Evolutionary conservation across 768 basidiomycete genomes (phyloP), one percentile per base, ranked within the genome.

Genomic region (Suillus luteus): DNA sequence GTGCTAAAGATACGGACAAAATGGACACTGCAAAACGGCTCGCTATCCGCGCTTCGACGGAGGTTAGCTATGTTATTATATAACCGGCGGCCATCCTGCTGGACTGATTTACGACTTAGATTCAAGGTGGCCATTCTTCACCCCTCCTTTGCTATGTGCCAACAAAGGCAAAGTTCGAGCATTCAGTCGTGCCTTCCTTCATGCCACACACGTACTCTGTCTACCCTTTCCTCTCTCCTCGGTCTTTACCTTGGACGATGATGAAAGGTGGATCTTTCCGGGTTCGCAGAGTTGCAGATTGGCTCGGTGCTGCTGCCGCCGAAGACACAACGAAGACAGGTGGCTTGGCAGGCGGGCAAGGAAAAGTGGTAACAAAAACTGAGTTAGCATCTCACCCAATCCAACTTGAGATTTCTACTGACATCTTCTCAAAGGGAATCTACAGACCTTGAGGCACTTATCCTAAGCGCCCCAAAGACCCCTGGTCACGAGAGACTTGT

Each of bases 161-260:
- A n/a, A 75, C 75, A 24, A 62, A 65, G 12, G 58, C 69, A 38
- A 71, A 69, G n/a, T 70, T 59, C 24, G 65, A 68, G 11, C 71
- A 70, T 2, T 72, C 75, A 3, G 55, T 73, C 44, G 68, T 67
- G 44, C 38, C 70, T n/a, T 63, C 71, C 5, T 59, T 74, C n/a
- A 77, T 77, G 55, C 73, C 76, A 4, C 72, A 75, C 37, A 70
- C 70, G 19, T 91, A 90, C 71, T 82, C 88, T n/a, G 66, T 90
- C 44, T 93, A 86, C 72, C 91, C 91, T 0, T 90, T 90, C 69
- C 67, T 84, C 7, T 75, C 84, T 1, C 77, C 83, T 12, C 82
- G 79, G 17, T 70, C 82, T 11, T 71, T 84, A 43, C 81, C 82
- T 8, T 86, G 84, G 80, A 82, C 77, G 44, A 75, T 80, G 67